Percentiles rank a stretch among this genome's conserved stretches.
Evolutionary conservation across 805 yeast genomes (phyloP).

Genomic region (Kurtzmaniella fragi): DNA sequence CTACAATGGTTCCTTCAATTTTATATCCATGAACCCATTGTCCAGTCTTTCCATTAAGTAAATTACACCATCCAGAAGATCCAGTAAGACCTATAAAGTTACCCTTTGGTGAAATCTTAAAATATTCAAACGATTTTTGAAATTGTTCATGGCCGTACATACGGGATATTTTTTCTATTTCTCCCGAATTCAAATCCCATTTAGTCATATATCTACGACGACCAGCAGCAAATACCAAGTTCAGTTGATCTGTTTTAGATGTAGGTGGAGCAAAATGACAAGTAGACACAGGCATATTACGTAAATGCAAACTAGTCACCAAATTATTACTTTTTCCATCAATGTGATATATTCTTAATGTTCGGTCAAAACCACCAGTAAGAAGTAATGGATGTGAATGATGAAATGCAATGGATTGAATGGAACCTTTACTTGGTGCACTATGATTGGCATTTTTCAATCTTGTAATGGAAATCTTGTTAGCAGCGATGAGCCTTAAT

Average conservation of each 20-base stretch:
- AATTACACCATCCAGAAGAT: constrained; percentile 85
- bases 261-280: constrained; percentile 52
- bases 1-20: constrained; percentile 81
- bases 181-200: constrained; percentile 74
- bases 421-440: constrained; percentile 66
- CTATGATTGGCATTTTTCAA: constrained; percentile 81
- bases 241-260: constrained; percentile 12
- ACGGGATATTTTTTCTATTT: constrained; percentile 78
- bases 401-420: constrained; percentile 86
- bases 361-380: constrained; percentile 90
- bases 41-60: constrained; percentile 72
- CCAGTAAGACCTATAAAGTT: constrained; percentile 71
- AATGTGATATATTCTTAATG: constrained; percentile 80
- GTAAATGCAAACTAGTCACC: constrained; percentile 76
- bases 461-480: constrained; percentile 69
- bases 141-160: constrained; percentile 86
- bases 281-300: constrained; percentile 74
- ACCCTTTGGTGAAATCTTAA: constrained; percentile 73
- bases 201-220: constrained; percentile 88
- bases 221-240: constrained; percentile 76
- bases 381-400: constrained; percentile 75
- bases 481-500: constrained; percentile 60
- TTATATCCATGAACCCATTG: constrained; percentile 85
- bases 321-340: constrained; percentile 82
- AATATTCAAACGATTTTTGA: constrained; percentile 84